A percentile compares a stretch with the other conserved stretches of the same genome.
Conservation (phyloP, 768 basidiomycete genomes). For the Rhodotorula toruloides region DNA sequence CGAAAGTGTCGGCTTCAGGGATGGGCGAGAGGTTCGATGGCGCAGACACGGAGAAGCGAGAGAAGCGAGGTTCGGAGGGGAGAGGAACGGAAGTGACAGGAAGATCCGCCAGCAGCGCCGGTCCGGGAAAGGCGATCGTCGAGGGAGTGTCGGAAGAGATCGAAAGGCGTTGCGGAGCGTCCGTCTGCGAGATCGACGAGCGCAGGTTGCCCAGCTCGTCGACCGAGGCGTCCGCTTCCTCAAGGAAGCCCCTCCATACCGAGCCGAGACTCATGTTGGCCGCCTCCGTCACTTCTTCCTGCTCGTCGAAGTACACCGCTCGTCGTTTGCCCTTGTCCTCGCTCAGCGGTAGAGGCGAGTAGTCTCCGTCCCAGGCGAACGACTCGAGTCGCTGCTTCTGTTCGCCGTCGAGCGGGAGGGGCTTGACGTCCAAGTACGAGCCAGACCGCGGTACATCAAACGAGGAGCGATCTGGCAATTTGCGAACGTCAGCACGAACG, state of each 20-base stretch:
- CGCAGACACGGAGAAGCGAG: neutral
- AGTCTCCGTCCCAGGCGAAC: slow-evolving; percentile 6
- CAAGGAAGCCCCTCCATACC: neutral
- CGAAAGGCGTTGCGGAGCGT: neutral
- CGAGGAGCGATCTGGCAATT: too few relatives aligned
- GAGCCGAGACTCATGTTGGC: too few relatives aligned
- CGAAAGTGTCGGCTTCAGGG: neutral
- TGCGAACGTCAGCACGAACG: neutral
- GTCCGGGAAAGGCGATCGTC: neutral
- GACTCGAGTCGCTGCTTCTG: slow-evolving; percentile 1
- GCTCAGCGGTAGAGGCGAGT: neutral
- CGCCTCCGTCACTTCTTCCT: neutral
- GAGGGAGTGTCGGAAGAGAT: neutral
- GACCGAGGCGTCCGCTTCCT: neutral
- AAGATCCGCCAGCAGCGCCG: too few relatives aligned
- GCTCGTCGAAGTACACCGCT: neutral
- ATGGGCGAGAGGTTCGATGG: neutral
- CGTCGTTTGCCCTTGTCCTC: neutral
- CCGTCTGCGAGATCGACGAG: neutral
- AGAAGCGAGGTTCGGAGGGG: neutral
- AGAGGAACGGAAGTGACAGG: neutral
- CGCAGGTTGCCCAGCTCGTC: neutral
- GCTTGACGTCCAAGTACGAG: neutral
- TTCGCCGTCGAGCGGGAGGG: neutral
- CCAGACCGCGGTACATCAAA: neutral